Evolutionary conservation across 2,329 filamentous ascomycete genomes (phyloP).

Genomic region (Didymella pinodella): DNA sequence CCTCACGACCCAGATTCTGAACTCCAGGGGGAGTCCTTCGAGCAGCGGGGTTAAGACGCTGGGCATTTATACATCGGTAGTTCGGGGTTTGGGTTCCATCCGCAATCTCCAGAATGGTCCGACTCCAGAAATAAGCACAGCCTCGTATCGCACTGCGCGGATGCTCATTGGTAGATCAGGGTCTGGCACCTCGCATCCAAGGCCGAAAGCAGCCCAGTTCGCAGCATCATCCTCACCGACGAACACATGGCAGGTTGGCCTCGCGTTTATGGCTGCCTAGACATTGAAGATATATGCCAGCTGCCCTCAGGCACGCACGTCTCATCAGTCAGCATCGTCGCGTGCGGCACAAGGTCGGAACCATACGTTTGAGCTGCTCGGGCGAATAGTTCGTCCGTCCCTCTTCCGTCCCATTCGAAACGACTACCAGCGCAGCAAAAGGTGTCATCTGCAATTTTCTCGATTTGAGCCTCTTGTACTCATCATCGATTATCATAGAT

Average conservation of each 20-base stretch:
- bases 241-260: constrained; percentile 6
- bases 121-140: constrained; percentile 14
- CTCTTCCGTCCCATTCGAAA: constrained; percentile 17
- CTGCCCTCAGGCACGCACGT: constrained; percentile 15
- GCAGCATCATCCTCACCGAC: constrained; percentile 13
- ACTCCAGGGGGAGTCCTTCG: not conserved
- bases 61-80: constrained; percentile 10
- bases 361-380: constrained; percentile 8
- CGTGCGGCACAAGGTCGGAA: not conserved
- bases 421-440: constrained; percentile 13
- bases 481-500: constrained; percentile 4
- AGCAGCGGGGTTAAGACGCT: constrained; percentile 9
- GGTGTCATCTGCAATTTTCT: constrained; percentile 3
- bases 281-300: constrained; percentile 9
- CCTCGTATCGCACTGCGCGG: constrained; percentile 10
- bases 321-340: constrained; percentile 10
- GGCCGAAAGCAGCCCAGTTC: constrained; percentile 11
- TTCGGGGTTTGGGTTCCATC: constrained; percentile 2
- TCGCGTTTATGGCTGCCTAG: constrained; percentile 12
- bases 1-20: not conserved
- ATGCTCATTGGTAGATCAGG: constrained; percentile 6
- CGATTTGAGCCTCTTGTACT: not conserved
- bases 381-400: constrained; percentile 19
- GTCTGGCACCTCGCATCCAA: constrained; percentile 5
- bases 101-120: constrained; percentile 20